Evolutionary conservation across 208 protist species (phyloP).

Genomic region (Trichomonas vaginalis): DNA sequence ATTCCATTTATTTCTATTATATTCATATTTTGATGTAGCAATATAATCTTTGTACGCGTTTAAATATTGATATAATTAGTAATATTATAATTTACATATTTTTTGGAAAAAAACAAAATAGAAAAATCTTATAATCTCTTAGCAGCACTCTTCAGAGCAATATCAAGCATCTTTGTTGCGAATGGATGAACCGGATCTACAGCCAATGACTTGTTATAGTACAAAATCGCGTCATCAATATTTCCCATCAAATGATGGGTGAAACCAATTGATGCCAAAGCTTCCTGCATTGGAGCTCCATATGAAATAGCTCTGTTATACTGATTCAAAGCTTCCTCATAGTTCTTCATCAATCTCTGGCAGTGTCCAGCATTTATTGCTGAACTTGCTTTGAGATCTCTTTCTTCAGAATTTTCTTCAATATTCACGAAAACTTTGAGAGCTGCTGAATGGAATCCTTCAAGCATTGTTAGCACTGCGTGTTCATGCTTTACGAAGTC

Average conservation of each 20-base stretch:
- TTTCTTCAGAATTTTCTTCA: neutral
- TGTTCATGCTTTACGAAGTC: neutral
- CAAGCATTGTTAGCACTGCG: neutral
- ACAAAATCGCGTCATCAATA: neutral
- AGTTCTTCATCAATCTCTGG: neutral
- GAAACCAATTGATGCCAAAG: neutral
- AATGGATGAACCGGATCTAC: neutral
- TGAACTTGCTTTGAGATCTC: neutral
- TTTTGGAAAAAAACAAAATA: neutral
- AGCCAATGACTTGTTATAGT: neutral
- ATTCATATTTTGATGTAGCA: too few relatives aligned
- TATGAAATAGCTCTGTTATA: neutral
- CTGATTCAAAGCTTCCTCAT: neutral
- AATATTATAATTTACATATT: neutral
- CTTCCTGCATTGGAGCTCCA: neutral
- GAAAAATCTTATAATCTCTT: too few relatives aligned
- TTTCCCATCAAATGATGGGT: neutral
- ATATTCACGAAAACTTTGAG: neutral
- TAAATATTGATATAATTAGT: too few relatives aligned
- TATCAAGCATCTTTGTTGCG: neutral
- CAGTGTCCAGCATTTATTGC: neutral
- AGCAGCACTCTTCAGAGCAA: neutral
- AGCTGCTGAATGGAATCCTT: neutral
- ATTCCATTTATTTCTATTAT: too few relatives aligned
- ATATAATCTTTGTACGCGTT: too few relatives aligned